phyloP scores from a whole-genome alignment of 371 early-diverging fungal species.

The Zancudomyces culisetae region DNA sequence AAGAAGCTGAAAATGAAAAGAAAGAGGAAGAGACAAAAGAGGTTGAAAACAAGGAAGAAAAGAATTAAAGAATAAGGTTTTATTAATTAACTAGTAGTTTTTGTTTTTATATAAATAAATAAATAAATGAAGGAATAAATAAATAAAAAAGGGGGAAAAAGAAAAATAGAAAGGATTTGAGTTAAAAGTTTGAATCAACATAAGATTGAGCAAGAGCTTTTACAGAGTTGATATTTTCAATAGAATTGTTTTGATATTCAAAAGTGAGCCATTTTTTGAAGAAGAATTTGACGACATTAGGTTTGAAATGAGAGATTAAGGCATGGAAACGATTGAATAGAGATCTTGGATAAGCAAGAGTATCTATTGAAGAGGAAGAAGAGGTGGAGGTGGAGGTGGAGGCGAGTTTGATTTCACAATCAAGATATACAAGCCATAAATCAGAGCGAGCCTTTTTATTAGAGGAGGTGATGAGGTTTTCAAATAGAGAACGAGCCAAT shows the following conservation, averaged over 20 bases:
- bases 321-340: conserved; percentile 73
- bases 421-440: conserved; percentile 86
- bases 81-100: neutral
- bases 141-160: neutral
- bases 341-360: conserved; percentile 39
- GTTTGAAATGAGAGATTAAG: conserved; percentile 71
- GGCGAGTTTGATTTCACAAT: conserved; percentile 70
- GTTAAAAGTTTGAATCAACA: conserved; percentile 59
- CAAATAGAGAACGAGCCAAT: conserved; percentile 87
- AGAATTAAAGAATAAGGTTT: too few relatives aligned
- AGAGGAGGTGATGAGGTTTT: conserved; percentile 74
- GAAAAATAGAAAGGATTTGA: conserved; percentile 47
- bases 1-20: too few relatives aligned
- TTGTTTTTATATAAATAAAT: neutral
- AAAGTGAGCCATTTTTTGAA: conserved; percentile 92
- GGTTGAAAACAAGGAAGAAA: too few relatives aligned
- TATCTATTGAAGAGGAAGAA: conserved; percentile 3
- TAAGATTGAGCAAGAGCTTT: conserved; percentile 59
- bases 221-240: neutral
- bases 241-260: conserved; percentile 45
- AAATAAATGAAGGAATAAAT: neutral
- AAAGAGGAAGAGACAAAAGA: too few relatives aligned
- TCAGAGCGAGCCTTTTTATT: conserved; percentile 90
- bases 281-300: conserved; percentile 94
- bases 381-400: neutral